Evolutionary conservation across 768 basidiomycete genomes (phyloP).

Genomic region (Hygrocybe coccinea): DNA sequence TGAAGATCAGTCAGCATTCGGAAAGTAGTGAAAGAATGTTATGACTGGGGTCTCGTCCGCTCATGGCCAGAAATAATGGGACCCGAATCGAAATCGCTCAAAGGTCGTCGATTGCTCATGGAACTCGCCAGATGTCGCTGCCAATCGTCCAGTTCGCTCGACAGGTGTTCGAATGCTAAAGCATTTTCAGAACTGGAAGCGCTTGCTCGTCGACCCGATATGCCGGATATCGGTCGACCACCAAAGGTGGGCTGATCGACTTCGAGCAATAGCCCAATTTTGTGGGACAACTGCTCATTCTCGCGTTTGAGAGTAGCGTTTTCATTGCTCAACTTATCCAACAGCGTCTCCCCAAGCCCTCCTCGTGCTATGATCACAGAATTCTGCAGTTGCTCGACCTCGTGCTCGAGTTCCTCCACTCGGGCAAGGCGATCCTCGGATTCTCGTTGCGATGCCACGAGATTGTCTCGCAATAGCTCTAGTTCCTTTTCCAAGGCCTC

Average conservation of each 20-base stretch:
- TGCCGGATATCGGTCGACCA: slow-evolving; percentile 56
- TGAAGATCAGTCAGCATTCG: slow-evolving; percentile 30
- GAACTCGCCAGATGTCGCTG: slow-evolving; percentile 78
- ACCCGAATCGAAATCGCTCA: slow-evolving; percentile 68
- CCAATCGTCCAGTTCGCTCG: slow-evolving; percentile 82
- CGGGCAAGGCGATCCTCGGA: slow-evolving; percentile 72
- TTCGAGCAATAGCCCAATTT: slow-evolving; percentile 83
- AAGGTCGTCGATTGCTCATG: slow-evolving; percentile 65
- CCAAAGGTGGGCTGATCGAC: slow-evolving; percentile 76
- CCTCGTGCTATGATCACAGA: slow-evolving; percentile 70
- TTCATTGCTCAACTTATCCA: slow-evolving; percentile 80
- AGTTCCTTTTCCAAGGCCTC: slow-evolving; percentile 73
- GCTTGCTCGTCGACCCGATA: slow-evolving; percentile 50
- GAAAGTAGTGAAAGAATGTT: slow-evolving; percentile 21
- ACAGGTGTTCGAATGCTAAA: slow-evolving; percentile 69
- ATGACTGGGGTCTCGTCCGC: slow-evolving; percentile 58
- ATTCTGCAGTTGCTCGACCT: slow-evolving; percentile 70
- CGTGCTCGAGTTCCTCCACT: slow-evolving; percentile 75
- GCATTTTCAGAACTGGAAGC: slow-evolving; percentile 81
- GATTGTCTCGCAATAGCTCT: slow-evolving; percentile 60
- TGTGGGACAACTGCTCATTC: slow-evolving; percentile 86
- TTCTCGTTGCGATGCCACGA: slow-evolving; percentile 69
- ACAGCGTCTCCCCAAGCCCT: slow-evolving; percentile 67
- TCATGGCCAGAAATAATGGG: slow-evolving; percentile 41
- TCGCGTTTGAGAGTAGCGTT: slow-evolving; percentile 75